Conservation (phyloP, 2,329 filamentous ascomycete genomes). For the Monosporascus sp. region DNA sequence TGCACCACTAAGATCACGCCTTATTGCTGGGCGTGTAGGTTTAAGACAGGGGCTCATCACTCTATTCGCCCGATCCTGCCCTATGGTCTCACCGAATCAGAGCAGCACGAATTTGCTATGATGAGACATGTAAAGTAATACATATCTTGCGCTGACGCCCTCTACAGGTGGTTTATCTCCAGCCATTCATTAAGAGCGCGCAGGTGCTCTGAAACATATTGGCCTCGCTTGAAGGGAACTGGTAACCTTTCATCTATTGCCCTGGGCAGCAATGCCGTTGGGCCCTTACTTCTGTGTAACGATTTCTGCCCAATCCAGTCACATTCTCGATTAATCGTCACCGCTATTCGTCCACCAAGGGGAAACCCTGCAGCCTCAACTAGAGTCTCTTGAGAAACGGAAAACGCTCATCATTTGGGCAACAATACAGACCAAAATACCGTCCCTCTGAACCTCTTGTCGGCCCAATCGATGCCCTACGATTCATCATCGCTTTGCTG, state of each 20-base stretch:
- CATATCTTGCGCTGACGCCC: too few relatives aligned
- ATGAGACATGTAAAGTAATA: too few relatives aligned
- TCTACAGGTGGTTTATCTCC: background rate
- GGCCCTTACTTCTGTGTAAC: slow-evolving; percentile 18
- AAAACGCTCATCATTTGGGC: slow-evolving; percentile 12
- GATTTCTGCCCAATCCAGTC: slow-evolving; percentile 26
- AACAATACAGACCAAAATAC: slow-evolving; percentile 13
- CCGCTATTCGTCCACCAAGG: slow-evolving; percentile 22
- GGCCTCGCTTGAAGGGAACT: background rate
- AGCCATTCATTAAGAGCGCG: background rate
- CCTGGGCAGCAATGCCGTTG: slow-evolving; percentile 20
- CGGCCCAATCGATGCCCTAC: slow-evolving; percentile 21
- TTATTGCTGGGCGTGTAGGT: too few relatives aligned
- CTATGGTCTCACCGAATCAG: too few relatives aligned
- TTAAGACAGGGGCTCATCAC: too few relatives aligned
- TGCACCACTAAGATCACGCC: too few relatives aligned
- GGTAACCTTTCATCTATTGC: background rate
- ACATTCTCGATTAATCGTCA: slow-evolving; percentile 21
- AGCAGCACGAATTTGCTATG: too few relatives aligned
- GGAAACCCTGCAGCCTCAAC: slow-evolving; percentile 19
- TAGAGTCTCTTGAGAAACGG: background rate
- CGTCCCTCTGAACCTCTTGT: slow-evolving; percentile 7
- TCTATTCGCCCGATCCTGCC: too few relatives aligned
- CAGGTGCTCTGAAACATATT: background rate
- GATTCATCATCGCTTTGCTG: slow-evolving; percentile 14